Conservation (phyloP, 768 basidiomycete species). For the Roridomyces roridus region DNA sequence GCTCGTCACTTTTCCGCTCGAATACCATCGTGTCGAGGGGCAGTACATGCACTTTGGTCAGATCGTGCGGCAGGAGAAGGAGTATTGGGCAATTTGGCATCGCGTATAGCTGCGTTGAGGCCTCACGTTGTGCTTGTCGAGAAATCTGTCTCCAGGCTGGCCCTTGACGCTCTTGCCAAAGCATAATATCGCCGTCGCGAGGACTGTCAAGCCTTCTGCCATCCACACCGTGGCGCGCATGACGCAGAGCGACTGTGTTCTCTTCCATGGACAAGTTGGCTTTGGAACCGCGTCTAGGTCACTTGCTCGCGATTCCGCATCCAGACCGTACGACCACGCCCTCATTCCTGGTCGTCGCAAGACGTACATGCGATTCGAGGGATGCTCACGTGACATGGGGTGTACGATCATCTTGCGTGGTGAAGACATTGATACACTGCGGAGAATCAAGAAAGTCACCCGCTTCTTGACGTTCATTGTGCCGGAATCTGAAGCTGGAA, state of each 20-base stretch:
- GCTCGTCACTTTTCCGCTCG: conserved; percentile 94
- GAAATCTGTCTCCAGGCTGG: conserved; percentile 88
- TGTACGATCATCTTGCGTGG: conserved; percentile 94
- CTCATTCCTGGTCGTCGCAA: conserved; percentile 95
- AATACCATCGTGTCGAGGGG: conserved; percentile 91
- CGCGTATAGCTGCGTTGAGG: conserved; percentile 87
- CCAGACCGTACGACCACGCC: conserved; percentile 93
- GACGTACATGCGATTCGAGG: conserved; percentile 98
- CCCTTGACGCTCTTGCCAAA: conserved; percentile 85
- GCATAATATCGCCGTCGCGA: conserved; percentile 88
- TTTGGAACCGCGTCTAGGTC: conserved; percentile 86
- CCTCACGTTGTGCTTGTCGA: conserved; percentile 94
- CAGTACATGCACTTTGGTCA: conserved; percentile 95
- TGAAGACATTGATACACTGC: conserved; percentile 79
- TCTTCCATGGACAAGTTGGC: conserved; percentile 95
- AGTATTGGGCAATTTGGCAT: conserved; percentile 88
- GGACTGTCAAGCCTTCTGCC: conserved; percentile 87
- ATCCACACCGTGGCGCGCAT: conserved; percentile 90
- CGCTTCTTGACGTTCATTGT: conserved; percentile 92
- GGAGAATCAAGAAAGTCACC: conserved; percentile 90
- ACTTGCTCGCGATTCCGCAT: conserved; percentile 85
- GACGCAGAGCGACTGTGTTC: conserved; percentile 93
- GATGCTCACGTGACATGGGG: conserved; percentile 90
- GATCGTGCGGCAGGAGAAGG: conserved; percentile 90
- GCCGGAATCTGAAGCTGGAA: conserved; percentile 91